A percentile compares a stretch with the other conserved stretches of the same genome.
phyloP scores from a whole-genome alignment of 192 early-diverging fungal species.

The Umbelopsis vinacea region DNA sequence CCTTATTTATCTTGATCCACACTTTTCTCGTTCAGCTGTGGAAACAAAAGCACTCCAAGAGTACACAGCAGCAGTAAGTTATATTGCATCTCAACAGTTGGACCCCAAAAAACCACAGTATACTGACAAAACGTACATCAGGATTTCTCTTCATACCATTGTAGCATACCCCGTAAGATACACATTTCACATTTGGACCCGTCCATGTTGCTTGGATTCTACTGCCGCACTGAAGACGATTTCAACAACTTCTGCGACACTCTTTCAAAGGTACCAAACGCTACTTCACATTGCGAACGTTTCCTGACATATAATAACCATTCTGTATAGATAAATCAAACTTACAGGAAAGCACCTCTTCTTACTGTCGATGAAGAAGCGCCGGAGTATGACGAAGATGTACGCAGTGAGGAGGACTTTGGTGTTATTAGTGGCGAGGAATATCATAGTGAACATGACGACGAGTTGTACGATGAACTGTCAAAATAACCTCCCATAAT shows the following conservation, averaged over 20 bases:
- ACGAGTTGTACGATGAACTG: conserved; percentile 5
- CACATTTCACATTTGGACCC: conserved; percentile 85
- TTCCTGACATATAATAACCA: no score
- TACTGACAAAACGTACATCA: conserved; percentile 21
- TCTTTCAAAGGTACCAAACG: conserved; percentile 45
- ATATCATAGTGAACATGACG: conserved; percentile 10
- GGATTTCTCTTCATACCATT: conserved; percentile 85
- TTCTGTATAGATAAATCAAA: conserved; percentile 39
- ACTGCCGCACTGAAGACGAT: conserved; percentile 60
- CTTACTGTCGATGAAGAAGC: conserved; percentile 68
- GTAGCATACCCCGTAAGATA: conserved; percentile 72
- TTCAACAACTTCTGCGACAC: conserved; percentile 65
- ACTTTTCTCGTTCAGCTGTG: conserved; percentile 76
- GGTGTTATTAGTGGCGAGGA: conserved; percentile 44
- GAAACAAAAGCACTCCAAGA: conserved; percentile 52
- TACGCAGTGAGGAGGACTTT: conserved; percentile 47
- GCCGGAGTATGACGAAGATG: conserved; percentile 68
- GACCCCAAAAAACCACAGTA: background rate
- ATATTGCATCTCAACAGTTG: no score
- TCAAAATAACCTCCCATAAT: background rate
- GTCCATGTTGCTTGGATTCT: conserved; percentile 93
- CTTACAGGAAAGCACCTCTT: conserved; percentile 49
- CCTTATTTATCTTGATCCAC: conserved; percentile 92
- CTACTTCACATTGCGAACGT: conserved; percentile 22
- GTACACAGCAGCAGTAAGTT: conserved; percentile 53